A percentile compares a stretch with the other conserved stretches of the same genome.
Evolutionary conservation across 306 rosid species (phyloP).

Genomic region (barrel medic (Medicago truncatula)): MtrunA17r5.0-ANR NC_053049.1:428501-429000

Average conservation of each 20-base stretch:
- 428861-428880: constrained; percentile 66
- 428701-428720: constrained; percentile 43
- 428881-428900: neutral
- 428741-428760: too few relatives aligned
- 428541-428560: constrained; percentile 38
- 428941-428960: neutral
- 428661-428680: constrained; percentile 54
- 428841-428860: constrained; percentile 57
- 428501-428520: too few relatives aligned
- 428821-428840: constrained; percentile 54
- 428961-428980: neutral
- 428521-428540: too few relatives aligned
- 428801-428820: constrained; percentile 38
- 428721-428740: neutral
- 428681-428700: constrained; percentile 55
- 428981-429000: too few relatives aligned
- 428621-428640: constrained; percentile 59
- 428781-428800: neutral
- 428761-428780: neutral
- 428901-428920: neutral
- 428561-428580: constrained; percentile 57
- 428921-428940: constrained; percentile 35
- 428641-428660: constrained; percentile 52
- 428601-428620: constrained; percentile 57
- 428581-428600: constrained; percentile 59